Base-by-base conservation (phyloP, 305 asterid genomes). In the Fraxinus floribunda region DNA sequence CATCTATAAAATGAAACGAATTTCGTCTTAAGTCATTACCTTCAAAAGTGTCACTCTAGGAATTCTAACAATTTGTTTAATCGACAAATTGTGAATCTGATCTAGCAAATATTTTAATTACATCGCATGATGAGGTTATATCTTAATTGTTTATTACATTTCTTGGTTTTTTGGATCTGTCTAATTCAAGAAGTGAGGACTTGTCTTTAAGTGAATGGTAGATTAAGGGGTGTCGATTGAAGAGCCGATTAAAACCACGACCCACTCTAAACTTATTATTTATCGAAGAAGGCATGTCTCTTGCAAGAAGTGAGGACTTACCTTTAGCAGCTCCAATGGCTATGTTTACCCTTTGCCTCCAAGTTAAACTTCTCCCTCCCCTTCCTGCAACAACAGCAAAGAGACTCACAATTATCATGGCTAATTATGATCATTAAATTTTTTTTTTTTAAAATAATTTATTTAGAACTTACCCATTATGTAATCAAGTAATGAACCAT, bases 301-400 rank as follows among this genome's bases (percentile, higher is more conserved):
- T 6, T 6, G 10, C 10, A 13, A 20, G 13, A 22, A 20, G 9
- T n/a, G 35, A 68, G 64, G 75, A 46, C 52, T 29, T 57, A 92
- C 98, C 97, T 89, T 90, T 92, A 81, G 97, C 98, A 70, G 92
- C 97, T 84, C 94, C 94, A 24, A 90, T 92, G 85, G 98, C 98
- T 85, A 94, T 85, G 13, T 77, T 84, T 62, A 90, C 93, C 87
- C 97, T 91, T 80, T 94, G 93, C 86, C 88, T 94, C 97, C 98
- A 94, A 29, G 91, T 91, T 84, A 94, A 83, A 85, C 88, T 86
- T 84, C 83, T 89, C 81, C 90, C 93, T 83, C 84, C 91, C 84
- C 91, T 85, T 77, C 98, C 98, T 91, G 64, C 49, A 79, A 46
- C 74, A 60, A 68, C 9, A 55, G 62, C 46, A 66, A 66, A 74